Evolutionary conservation across 495 filamentous ascomycete species (phyloP), one percentile per base, ranked within the genome.

Genomic region (Penicillium cataractarum): DNA sequence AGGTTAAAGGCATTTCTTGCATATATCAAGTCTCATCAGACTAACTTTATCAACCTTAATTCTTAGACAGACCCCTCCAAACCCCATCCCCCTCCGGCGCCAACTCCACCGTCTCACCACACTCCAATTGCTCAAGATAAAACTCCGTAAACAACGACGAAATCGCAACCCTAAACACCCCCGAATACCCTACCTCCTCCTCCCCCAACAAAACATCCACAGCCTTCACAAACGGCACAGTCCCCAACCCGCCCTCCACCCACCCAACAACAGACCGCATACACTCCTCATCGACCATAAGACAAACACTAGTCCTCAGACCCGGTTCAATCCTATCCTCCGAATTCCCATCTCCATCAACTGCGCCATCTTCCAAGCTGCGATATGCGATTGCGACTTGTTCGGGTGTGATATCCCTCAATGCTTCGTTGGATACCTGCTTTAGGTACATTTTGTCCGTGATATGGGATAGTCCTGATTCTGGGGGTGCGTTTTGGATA

Each of bases 201-300:
- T 46, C 44, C 12, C 44, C 57, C 13, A 59, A 27, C 31, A 33
- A 49, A 26, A 51, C 44, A 37, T 59, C 44, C 13, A 51, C 42
- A 8, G 57, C 57, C 29, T 59, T 59, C 2, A 58, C 42, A 58
- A 50, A 58, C 4, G 42, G 26, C 10, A 58, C 4, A 3, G 29
- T 10, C 19, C 40, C 19, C 8, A 2, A 29, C 7, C 24, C 29
- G 4, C 21, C 9, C 0, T 35, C 13, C 12, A 17, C 29, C 44
- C 44, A 26, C 21, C 24, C 57, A 39, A 59, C 29, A 22, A 59
- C 46, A 37, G 57, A 59, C 12, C 57, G 29, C 42, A 59, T 59
- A 46, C 44, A 37, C 15, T 59, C 57, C 44, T 21, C 57, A 37
- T 59, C 57, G 51, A 59, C 44, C 40, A 59, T 24, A 33, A 59